phyloP scores from a whole-genome alignment of 441 rosid species.

The Pelargonium myrrhifolium region DNA sequence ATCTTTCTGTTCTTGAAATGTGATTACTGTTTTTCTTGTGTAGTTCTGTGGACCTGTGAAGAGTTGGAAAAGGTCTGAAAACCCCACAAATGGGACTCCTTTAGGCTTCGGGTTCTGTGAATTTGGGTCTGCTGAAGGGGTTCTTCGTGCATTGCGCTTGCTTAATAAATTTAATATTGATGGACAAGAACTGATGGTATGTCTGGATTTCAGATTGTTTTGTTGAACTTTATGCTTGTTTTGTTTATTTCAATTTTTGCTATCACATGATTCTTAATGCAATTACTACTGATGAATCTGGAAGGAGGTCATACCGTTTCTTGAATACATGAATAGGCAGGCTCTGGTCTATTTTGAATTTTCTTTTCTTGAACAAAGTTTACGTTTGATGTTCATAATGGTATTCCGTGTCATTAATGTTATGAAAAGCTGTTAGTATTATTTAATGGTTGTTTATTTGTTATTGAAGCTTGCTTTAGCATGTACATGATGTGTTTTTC shows the following conservation, averaged over 20 bases:
- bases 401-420: too few species aligned
- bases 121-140: constrained; percentile 94
- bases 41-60: constrained; percentile 92
- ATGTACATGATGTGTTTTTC: too few species aligned
- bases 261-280: neutral
- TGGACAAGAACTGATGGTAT: constrained; percentile 90
- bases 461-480: too few species aligned
- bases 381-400: too few species aligned
- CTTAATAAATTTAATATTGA: constrained; percentile 82
- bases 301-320: neutral
- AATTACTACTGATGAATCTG: neutral
- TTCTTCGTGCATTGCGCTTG: constrained; percentile 87
- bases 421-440: too few species aligned
- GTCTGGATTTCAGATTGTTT: constrained; percentile 19
- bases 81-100: constrained; percentile 72
- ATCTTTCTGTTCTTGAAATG: constrained; percentile 14
- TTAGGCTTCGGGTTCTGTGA: constrained; percentile 94
- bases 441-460: too few species aligned
- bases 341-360: neutral
- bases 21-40: constrained; percentile 22
- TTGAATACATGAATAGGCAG: neutral
- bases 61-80: constrained; percentile 84
- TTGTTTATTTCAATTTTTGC: neutral
- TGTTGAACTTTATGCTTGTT: neutral
- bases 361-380: neutral